These are phyloP conservation scores for Ogataea glucozyma DNA, from an alignment of 805 yeast genomes.

Conservation along the genomic window DNA sequence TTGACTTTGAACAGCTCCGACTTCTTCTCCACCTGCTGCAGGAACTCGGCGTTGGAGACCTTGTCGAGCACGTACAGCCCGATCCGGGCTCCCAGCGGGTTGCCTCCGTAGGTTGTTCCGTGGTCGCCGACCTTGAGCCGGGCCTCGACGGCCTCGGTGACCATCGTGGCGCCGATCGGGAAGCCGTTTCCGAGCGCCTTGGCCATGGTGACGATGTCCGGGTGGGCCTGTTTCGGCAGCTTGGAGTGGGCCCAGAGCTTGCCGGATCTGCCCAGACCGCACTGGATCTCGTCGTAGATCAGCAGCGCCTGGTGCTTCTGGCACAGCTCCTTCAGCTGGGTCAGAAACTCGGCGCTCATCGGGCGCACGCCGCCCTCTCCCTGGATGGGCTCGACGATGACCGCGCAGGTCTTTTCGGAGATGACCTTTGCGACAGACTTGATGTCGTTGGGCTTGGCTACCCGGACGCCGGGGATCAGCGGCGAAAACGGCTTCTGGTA, in stretches of 20 bases:
- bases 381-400: conserved; percentile 94
- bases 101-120: conserved; percentile 98
- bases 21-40: conserved; percentile 59
- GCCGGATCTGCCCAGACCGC: conserved; percentile 94
- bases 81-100: conserved; percentile 85
- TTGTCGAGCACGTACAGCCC: conserved; percentile 74
- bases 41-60: conserved; percentile 61
- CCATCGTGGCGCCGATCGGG: conserved; percentile 93
- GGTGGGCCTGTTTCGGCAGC: conserved; percentile 79
- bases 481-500: conserved; percentile 92
- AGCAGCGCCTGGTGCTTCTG: conserved; percentile 67
- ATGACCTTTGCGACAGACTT: conserved; percentile 58
- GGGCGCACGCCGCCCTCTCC: conserved; percentile 96
- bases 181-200: conserved; percentile 96
- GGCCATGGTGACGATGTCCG: conserved; percentile 92
- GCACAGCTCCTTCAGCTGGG: conserved; percentile 67
- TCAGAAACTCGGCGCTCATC: conserved; percentile 62
- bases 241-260: conserved; percentile 88
- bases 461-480: conserved; percentile 82
- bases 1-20: conserved; percentile 56
- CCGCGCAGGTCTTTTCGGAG: conserved; percentile 76
- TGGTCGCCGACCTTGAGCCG: conserved; percentile 88
- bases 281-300: conserved; percentile 94
- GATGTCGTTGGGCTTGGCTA: conserved; percentile 63
- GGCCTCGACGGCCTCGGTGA: conserved; percentile 74